phyloP scores from a whole-genome alignment of 768 basidiomycete species.

The Ramaria rubella region DNA sequence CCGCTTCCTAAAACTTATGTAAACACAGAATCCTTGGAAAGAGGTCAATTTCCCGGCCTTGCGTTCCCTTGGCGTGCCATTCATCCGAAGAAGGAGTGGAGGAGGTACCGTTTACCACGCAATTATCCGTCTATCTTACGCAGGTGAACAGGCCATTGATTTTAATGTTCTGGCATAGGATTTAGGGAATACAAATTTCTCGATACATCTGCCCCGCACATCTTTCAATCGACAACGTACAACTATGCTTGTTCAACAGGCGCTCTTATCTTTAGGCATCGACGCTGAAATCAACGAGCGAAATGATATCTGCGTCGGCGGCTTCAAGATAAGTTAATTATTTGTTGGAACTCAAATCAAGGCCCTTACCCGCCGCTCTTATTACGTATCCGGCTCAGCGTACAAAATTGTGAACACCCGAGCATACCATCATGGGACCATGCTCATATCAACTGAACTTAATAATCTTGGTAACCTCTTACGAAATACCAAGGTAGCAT shows the following conservation, averaged over 20 bases:
- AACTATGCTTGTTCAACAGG: conserved; percentile 67
- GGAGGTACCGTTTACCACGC: conserved; percentile 98
- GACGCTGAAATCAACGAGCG: conserved; percentile 78
- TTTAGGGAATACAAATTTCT: conserved; percentile 95
- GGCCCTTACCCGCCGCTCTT: conserved; percentile 6
- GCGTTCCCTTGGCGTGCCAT: conserved; percentile 48
- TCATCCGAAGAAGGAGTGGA: conserved; percentile 81
- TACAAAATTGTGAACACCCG: conserved; percentile 90
- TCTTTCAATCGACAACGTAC: conserved; percentile 77
- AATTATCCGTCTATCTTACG: conserved; percentile 20
- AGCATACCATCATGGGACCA: conserved; percentile 97
- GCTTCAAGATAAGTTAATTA: conserved; percentile 74
- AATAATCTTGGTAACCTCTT: conserved; percentile 67
- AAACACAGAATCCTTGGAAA: conserved; percentile 88
- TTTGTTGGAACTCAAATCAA: conserved; percentile 11
- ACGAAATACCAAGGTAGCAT: conserved; percentile 51
- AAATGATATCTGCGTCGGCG: conserved; percentile 83
- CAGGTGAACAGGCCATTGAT: neutral
- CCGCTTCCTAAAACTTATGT: neutral
- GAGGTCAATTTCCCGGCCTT: conserved; percentile 76
- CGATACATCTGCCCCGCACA: conserved; percentile 78
- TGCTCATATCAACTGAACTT: conserved; percentile 85
- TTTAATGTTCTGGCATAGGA: conserved; percentile 48
- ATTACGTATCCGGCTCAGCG: conserved; percentile 92
- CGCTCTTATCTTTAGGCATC: conserved; percentile 70